Percentiles rank a stretch among this genome's conserved stretches.
Conservation (phyloP, 2,329 filamentous ascomycete genomes). For the Madurella mycetomatis region DNA sequence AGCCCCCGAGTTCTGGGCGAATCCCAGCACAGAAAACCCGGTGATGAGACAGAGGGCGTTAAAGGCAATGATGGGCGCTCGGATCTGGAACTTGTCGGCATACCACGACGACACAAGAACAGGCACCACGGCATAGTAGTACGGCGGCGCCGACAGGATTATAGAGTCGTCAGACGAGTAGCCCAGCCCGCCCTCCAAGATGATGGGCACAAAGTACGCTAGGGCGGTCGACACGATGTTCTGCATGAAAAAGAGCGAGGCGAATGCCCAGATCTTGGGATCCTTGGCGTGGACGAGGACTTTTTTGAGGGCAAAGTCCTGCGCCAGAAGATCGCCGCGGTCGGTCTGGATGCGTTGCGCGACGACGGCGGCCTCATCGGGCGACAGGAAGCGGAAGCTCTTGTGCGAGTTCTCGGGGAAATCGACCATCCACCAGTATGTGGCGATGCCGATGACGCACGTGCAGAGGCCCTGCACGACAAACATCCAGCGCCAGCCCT, state of each 20-base stretch:
- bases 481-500: slow-evolving; percentile 67
- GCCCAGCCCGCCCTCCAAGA: slow-evolving; percentile 50
- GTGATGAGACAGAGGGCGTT: slow-evolving; percentile 58
- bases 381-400: slow-evolving; percentile 54
- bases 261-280: slow-evolving; percentile 60
- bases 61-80: slow-evolving; percentile 61
- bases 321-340: slow-evolving; percentile 54
- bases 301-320: slow-evolving; percentile 52
- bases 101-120: slow-evolving; percentile 59
- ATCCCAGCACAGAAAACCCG: slow-evolving; percentile 63
- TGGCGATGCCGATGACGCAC: slow-evolving; percentile 52
- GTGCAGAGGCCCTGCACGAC: slow-evolving; percentile 61
- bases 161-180: slow-evolving; percentile 51
- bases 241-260: slow-evolving; percentile 60
- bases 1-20: slow-evolving; percentile 53
- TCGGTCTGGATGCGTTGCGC: slow-evolving; percentile 56
- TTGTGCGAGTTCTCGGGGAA: slow-evolving; percentile 59
- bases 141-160: slow-evolving; percentile 61
- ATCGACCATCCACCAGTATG: slow-evolving; percentile 68
- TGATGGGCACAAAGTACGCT: slow-evolving; percentile 62
- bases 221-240: slow-evolving; percentile 63
- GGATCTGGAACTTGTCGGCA: slow-evolving; percentile 56
- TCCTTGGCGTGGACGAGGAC: slow-evolving; percentile 55
- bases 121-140: slow-evolving; percentile 62
- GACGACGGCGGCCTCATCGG: slow-evolving; percentile 52